Evolutionary conservation across 306 rosid species (phyloP).

Genomic region (Prunus padus): DNA sequence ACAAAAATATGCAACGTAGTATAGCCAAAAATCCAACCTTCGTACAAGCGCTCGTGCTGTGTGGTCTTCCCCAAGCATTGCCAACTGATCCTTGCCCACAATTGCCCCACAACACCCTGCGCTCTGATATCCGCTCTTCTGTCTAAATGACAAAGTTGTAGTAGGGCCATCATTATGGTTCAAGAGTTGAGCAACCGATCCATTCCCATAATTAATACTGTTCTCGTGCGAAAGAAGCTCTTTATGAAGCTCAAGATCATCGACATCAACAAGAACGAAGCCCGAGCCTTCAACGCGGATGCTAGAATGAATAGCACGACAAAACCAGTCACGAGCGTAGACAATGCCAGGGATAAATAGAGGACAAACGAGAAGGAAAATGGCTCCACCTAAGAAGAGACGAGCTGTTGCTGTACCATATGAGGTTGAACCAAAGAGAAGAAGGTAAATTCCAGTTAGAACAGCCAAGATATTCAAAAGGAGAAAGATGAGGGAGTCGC

Average conservation of each 20-base stretch:
- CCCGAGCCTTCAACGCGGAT: slow-evolving; percentile 50
- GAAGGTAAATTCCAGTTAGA: slow-evolving; percentile 77
- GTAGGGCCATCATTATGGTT: slow-evolving; percentile 25
- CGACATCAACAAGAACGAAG: slow-evolving; percentile 72
- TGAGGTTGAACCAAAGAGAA: slow-evolving; percentile 56
- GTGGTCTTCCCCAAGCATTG: slow-evolving; percentile 85
- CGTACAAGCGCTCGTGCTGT: slow-evolving; percentile 47
- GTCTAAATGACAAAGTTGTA: slow-evolving; percentile 4
- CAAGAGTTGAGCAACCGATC: slow-evolving; percentile 20
- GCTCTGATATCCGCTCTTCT: slow-evolving; percentile 23
- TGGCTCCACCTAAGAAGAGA: slow-evolving; percentile 62
- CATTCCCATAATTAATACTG: slow-evolving; percentile 32
- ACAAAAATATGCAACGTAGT: slow-evolving; percentile 76
- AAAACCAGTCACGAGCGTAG: slow-evolving; percentile 74
- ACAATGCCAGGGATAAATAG: slow-evolving; percentile 70
- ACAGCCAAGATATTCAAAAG: slow-evolving; percentile 67
- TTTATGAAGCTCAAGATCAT: slow-evolving; percentile 90
- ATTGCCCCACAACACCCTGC: slow-evolving; percentile 40
- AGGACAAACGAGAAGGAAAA: slow-evolving; percentile 63
- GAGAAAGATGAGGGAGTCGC: slow-evolving; percentile 71
- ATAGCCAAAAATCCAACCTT: slow-evolving; percentile 86
- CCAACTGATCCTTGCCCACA: slow-evolving; percentile 56
- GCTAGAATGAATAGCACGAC: slow-evolving; percentile 44
- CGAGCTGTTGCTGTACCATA: slow-evolving; percentile 41
- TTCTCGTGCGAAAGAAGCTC: slow-evolving; percentile 58